Evolutionary conservation across 371 early-diverging fungal species (phyloP).

Genomic region (Apophysomyces variabilis): DNA sequence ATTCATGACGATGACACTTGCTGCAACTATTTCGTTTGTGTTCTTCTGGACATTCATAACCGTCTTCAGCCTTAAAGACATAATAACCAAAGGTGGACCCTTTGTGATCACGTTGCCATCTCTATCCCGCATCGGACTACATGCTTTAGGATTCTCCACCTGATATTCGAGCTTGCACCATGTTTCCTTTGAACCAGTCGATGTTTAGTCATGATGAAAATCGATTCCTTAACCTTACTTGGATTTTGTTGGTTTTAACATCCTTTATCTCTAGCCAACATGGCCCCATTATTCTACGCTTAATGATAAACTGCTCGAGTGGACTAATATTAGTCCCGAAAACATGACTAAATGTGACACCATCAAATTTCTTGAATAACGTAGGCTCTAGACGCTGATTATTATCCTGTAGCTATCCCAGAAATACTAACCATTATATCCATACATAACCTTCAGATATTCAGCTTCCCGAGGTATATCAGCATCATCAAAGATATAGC

Average conservation of each 20-base stretch:
- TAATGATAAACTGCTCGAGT: slow-evolving; percentile 82
- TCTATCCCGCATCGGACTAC: slow-evolving; percentile 54
- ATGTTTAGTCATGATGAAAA: slow-evolving; percentile 15
- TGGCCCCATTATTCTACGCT: slow-evolving; percentile 92
- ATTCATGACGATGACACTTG: slow-evolving; percentile 59
- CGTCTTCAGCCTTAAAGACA: slow-evolving; percentile 77
- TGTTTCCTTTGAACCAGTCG: slow-evolving; percentile 40
- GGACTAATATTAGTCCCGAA: slow-evolving; percentile 86
- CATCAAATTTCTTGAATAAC: slow-evolving; percentile 64
- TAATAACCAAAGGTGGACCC: slow-evolving; percentile 77
- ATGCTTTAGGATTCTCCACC: slow-evolving; percentile 65
- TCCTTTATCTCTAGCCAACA: slow-evolving; percentile 78
- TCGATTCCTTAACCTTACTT: not conserved
- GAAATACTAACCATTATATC: slow-evolving; percentile 10
- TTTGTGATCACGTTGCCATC: slow-evolving; percentile 22
- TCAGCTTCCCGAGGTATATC: slow-evolving; percentile 74
- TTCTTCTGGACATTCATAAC: slow-evolving; percentile 72
- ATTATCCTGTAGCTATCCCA: not conserved
- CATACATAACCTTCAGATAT: slow-evolving; percentile 74
- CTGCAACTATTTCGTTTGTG: slow-evolving; percentile 79
- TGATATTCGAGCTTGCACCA: slow-evolving; percentile 82
- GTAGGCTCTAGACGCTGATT: slow-evolving; percentile 51
- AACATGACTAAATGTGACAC: slow-evolving; percentile 76
- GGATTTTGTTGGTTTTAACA: not conserved
- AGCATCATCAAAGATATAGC: slow-evolving; percentile 87